These are phyloP conservation scores for Phyllosticta ampelicida DNA, from an alignment of 2,329 filamentous ascomycete species.

Conservation along the genomic window DNA sequence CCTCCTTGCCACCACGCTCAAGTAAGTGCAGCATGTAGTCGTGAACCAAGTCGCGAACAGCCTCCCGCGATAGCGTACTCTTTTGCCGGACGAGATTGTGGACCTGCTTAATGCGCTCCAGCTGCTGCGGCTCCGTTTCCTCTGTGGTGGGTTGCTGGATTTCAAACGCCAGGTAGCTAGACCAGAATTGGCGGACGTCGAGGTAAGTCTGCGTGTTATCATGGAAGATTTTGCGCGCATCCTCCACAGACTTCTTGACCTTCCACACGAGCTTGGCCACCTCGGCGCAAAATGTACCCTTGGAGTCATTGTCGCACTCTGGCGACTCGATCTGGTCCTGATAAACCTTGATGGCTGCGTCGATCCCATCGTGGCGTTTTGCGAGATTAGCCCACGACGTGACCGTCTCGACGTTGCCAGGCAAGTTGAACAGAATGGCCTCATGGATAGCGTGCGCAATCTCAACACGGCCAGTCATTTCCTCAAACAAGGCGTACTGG, in stretches of 20 bases:
- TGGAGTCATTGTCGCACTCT: conserved; percentile 63
- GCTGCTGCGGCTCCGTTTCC: conserved; percentile 53
- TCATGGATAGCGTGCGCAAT: conserved; percentile 77
- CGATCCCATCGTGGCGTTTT: conserved; percentile 70
- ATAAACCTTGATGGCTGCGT: conserved; percentile 74
- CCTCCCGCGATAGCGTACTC: conserved; percentile 55
- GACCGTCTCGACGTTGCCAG: conserved; percentile 78
- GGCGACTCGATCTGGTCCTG: conserved; percentile 68
- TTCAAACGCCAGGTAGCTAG: conserved; percentile 80
- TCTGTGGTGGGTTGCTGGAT: conserved; percentile 64
- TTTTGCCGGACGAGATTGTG: conserved; percentile 64
- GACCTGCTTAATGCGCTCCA: conserved; percentile 68
- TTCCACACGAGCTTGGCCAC: conserved; percentile 86
- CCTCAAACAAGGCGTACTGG: conserved; percentile 91
- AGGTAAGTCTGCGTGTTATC: conserved; percentile 76
- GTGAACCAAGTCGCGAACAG: conserved; percentile 65
- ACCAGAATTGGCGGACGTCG: conserved; percentile 83
- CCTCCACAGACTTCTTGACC: conserved; percentile 66
- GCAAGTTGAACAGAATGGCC: conserved; percentile 63
- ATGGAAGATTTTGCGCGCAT: conserved; percentile 72
- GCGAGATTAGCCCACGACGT: conserved; percentile 78
- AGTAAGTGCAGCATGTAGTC: conserved; percentile 77
- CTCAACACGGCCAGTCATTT: conserved; percentile 61
- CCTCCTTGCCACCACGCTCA: conserved; percentile 67
- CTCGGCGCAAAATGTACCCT: conserved; percentile 77